phyloP scores from a whole-genome alignment of 2,329 filamentous ascomycete genomes.

The Fusarium caatingaense region DNA sequence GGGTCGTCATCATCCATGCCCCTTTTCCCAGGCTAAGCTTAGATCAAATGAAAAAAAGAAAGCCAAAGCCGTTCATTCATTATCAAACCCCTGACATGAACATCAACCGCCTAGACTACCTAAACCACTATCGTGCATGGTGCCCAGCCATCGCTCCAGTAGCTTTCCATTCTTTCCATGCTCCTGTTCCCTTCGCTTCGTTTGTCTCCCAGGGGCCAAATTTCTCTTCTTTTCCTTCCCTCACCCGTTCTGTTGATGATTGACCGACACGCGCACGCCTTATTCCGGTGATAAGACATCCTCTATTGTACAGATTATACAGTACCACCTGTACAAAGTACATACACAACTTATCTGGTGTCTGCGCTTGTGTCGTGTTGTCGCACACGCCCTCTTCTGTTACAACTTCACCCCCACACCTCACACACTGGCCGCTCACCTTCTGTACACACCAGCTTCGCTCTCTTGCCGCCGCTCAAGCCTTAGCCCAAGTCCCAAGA shows the following conservation, averaged over 20 bases:
- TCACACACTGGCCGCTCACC: slow-evolving; percentile 14
- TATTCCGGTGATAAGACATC: slow-evolving; percentile 38
- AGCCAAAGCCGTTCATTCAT: slow-evolving; percentile 1
- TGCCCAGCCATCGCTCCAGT: slow-evolving; percentile 35
- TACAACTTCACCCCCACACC: slow-evolving; percentile 27
- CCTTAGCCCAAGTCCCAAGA: slow-evolving; percentile 8
- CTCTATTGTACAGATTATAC: not conserved
- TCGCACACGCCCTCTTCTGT: slow-evolving; percentile 27
- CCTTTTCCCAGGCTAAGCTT: slow-evolving; percentile 17
- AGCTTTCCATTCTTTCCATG: slow-evolving; percentile 28
- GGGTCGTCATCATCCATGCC: slow-evolving; percentile 11
- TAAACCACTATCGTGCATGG: slow-evolving; percentile 31
- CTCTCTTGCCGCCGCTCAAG: slow-evolving; percentile 20
- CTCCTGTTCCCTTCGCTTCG: slow-evolving; percentile 35
- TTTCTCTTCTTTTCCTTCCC: slow-evolving; percentile 23
- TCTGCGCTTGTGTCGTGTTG: slow-evolving; percentile 1
- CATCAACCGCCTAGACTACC: slow-evolving; percentile 22
- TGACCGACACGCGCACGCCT: slow-evolving; percentile 19
- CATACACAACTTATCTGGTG: not conserved
- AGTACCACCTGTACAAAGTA: slow-evolving; percentile 10
- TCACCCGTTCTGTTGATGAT: slow-evolving; percentile 23
- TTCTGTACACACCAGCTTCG: slow-evolving; percentile 29
- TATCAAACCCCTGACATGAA: slow-evolving; percentile 34
- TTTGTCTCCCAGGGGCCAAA: slow-evolving; percentile 20
- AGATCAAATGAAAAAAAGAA: slow-evolving; percentile 9